These are phyloP conservation scores for Arctium minus DNA, from an alignment of 129 eudicot genomes.

Conservation along the genomic window DNA sequence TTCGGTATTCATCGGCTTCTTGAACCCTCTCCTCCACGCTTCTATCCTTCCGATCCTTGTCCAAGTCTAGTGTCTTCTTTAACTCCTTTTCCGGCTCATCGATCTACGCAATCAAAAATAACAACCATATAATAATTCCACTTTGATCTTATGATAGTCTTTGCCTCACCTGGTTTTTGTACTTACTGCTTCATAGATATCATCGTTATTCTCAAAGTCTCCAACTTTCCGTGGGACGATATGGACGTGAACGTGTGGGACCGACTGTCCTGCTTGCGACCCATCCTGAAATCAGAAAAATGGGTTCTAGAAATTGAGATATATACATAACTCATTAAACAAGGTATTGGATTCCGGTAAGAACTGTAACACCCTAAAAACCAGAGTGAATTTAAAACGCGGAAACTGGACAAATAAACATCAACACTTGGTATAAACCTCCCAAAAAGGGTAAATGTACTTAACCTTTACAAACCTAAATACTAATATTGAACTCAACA, in stretches of 20 bases:
- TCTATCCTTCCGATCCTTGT: constrained; percentile 73
- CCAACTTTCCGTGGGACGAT: constrained; percentile 70
- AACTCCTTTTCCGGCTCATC: constrained; percentile 72
- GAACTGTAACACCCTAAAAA: background rate
- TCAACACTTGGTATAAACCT: too few species aligned
- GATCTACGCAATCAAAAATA: constrained; percentile 33
- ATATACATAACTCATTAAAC: background rate
- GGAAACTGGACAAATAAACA: too few species aligned
- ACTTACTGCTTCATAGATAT: constrained; percentile 89
- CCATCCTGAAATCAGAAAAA: constrained; percentile 58
- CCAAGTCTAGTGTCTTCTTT: constrained; percentile 71
- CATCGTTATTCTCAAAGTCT: constrained; percentile 77
- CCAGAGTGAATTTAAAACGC: too few species aligned
- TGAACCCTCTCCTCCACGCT: constrained; percentile 70
- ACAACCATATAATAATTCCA: background rate
- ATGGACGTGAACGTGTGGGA: constrained; percentile 86
- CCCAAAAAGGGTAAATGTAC: too few species aligned
- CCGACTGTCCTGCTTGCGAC: constrained; percentile 83
- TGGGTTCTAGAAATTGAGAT: background rate
- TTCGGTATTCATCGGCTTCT: constrained; percentile 66
- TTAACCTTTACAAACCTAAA: too few species aligned
- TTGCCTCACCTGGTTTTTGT: background rate
- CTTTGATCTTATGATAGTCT: background rate
- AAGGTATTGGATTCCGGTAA: background rate
- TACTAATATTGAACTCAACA: too few species aligned